These are phyloP conservation scores for Epichloe baconii DNA, from an alignment of 2,329 filamentous ascomycete genomes.

Conservation along the genomic window DNA sequence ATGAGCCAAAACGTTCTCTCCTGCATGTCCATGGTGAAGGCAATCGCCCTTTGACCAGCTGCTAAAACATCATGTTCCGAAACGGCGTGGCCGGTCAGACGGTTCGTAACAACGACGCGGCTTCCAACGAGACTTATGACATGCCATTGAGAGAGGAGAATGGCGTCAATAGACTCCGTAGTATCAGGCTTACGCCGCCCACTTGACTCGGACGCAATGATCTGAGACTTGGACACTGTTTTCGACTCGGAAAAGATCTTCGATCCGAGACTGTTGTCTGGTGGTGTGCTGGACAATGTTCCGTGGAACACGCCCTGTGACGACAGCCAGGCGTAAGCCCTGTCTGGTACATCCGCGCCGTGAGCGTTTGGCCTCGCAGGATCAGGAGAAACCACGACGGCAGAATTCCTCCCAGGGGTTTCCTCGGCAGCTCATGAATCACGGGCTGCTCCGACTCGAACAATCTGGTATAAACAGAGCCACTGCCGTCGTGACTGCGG, in stretches of 20 bases:
- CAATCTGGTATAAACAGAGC: conserved; percentile 72
- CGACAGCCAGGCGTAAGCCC: conserved; percentile 82
- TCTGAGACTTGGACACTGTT: conserved; percentile 59
- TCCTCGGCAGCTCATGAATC: conserved; percentile 55
- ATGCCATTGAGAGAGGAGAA: conserved; percentile 88
- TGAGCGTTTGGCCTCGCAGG: conserved; percentile 38
- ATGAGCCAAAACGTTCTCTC: conserved; percentile 98
- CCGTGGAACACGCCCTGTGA: conserved; percentile 81
- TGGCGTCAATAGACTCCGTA: conserved; percentile 57
- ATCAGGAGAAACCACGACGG: conserved; percentile 67
- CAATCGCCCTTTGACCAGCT: conserved; percentile 65
- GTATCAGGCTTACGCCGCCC: conserved; percentile 52
- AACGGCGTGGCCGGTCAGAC: conserved; percentile 71
- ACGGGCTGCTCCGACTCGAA: conserved; percentile 79
- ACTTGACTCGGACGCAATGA: conserved; percentile 54
- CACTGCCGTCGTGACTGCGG: conserved; percentile 63
- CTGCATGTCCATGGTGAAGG: conserved; percentile 75
- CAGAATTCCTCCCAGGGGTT: conserved; percentile 40
- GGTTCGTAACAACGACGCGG: conserved; percentile 72
- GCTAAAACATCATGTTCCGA: conserved; percentile 82
- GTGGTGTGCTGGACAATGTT: conserved; percentile 51
- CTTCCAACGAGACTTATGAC: conserved; percentile 73
- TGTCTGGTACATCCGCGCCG: conserved; percentile 52
- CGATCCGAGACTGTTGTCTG: conserved; percentile 50
- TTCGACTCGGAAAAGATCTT: conserved; percentile 70